Conservation (phyloP, 305 asterid species). For the Fraxinus velutina region DNA sequence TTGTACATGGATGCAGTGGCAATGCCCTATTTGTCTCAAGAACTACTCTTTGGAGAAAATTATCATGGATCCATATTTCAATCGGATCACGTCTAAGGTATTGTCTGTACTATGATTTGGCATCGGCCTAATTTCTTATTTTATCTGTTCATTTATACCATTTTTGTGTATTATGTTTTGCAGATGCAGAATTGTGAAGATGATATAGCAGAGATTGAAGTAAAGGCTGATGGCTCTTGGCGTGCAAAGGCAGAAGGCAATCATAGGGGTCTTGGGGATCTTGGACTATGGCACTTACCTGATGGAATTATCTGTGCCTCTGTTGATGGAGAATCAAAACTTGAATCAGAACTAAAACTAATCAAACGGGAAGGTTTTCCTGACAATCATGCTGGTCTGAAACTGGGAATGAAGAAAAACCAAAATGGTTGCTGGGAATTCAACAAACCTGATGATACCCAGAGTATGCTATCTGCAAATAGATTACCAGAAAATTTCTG, state of each 20-base stretch:
- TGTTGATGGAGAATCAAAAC: constrained; percentile 50
- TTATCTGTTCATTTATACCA: constrained; percentile 10
- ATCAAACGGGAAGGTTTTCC: constrained; percentile 70
- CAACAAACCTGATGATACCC: constrained; percentile 54
- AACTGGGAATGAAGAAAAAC: constrained; percentile 66
- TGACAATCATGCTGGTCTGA: constrained; percentile 65
- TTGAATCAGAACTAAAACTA: constrained; percentile 53
- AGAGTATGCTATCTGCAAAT: constrained; percentile 49
- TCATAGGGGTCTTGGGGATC: constrained; percentile 71
- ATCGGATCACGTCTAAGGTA: constrained; percentile 77
- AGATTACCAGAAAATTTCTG: constrained; percentile 42
- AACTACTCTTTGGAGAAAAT: constrained; percentile 85
- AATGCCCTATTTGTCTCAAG: constrained; percentile 94
- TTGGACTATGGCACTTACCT: constrained; percentile 88
- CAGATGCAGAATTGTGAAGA: constrained; percentile 74
- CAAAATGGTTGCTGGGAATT: constrained; percentile 79
- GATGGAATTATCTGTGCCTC: constrained; percentile 59
- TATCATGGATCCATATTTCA: constrained; percentile 89
- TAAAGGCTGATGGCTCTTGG: constrained; percentile 98
- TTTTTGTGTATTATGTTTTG: constrained; percentile 10
- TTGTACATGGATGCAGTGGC: constrained; percentile 81
- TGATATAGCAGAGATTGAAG: constrained; percentile 87
- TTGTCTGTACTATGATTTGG: constrained; percentile 3
- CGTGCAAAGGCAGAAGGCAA: constrained; percentile 86
- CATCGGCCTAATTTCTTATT: constrained; percentile 10